A percentile compares a stretch with the other conserved stretches of the same genome.
Conservation (phyloP, 164 flowering plant species). For the Vitis rupestris region DNA sequence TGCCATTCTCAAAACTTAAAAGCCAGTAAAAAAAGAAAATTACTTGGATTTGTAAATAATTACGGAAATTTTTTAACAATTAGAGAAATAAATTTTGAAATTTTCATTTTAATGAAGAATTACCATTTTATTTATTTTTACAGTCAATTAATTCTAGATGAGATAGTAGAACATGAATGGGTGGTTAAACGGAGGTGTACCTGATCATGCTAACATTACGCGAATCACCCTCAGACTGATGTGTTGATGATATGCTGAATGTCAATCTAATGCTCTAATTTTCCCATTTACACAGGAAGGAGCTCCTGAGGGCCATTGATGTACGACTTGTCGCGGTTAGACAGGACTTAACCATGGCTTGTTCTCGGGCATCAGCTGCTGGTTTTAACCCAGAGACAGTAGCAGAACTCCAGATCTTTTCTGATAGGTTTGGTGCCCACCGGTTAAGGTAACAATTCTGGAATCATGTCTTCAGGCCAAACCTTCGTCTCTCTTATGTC, state of each 20-base stretch:
- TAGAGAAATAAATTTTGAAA: too few species aligned
- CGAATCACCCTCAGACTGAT: background rate
- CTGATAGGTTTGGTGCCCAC: slow-evolving; percentile 72
- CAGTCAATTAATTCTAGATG: too few species aligned
- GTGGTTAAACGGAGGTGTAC: too few species aligned
- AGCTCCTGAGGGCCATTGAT: slow-evolving; percentile 84
- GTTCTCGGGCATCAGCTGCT: slow-evolving; percentile 67
- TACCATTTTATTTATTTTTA: too few species aligned
- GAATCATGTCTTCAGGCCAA: background rate
- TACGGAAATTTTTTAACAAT: too few species aligned
- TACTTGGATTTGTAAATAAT: too few species aligned
- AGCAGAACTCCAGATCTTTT: slow-evolving; percentile 64
- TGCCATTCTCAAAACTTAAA: too few species aligned
- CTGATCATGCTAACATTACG: background rate
- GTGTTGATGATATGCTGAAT: background rate
- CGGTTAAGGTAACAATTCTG: slow-evolving; percentile 64
- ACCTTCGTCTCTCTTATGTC: background rate
- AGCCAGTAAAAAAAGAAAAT: too few species aligned
- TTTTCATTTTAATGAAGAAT: too few species aligned
- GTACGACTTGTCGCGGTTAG: slow-evolving; percentile 64
- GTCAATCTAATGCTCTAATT: background rate
- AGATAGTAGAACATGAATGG: too few species aligned
- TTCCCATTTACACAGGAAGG: slow-evolving; percentile 48
- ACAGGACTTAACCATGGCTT: slow-evolving; percentile 71
- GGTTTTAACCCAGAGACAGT: slow-evolving; percentile 66